These are phyloP conservation scores for Urtica urens DNA, from an alignment of 306 rosid genomes.

Conservation along the genomic window DNA sequence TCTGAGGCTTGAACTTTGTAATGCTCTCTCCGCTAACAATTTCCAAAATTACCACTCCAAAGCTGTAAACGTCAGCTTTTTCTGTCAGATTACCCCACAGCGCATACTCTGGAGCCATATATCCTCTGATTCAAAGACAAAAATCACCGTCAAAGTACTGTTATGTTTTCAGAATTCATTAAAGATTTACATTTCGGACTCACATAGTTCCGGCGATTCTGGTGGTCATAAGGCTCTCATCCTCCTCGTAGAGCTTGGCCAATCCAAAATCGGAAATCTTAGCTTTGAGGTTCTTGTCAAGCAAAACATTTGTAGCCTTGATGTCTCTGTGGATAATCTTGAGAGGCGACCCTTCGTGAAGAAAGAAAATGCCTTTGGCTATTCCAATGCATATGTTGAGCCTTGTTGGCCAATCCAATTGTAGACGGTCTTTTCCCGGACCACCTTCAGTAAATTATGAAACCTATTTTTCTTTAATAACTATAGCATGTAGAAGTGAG, in stretches of 20 bases:
- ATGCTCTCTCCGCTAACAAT: constrained; percentile 35
- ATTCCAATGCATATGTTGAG: constrained; percentile 48
- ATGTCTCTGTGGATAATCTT: constrained; percentile 68
- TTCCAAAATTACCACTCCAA: constrained; percentile 49
- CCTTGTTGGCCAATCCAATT: constrained; percentile 48
- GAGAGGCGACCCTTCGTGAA: constrained; percentile 51
- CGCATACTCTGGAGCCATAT: constrained; percentile 71
- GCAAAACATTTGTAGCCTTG: constrained; percentile 49
- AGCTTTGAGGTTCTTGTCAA: constrained; percentile 33
- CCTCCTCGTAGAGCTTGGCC: constrained; percentile 47
- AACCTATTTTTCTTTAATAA: background rate
- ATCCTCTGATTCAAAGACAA: constrained; percentile 33
- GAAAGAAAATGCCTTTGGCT: constrained; percentile 50
- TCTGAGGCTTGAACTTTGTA: constrained; percentile 26
- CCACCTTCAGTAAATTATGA: background rate
- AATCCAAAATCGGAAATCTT: constrained; percentile 50
- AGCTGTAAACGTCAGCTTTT: constrained; percentile 59
- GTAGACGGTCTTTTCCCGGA: constrained; percentile 5
- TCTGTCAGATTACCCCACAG: constrained; percentile 42
- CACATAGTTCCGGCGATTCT: constrained; percentile 46
- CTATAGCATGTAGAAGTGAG: no score
- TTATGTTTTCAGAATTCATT: no score
- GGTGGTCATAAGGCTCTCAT: constrained; percentile 37
- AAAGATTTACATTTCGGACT: no score
- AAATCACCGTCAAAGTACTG: no score